Conservation (phyloP, 176 grass and related monocot species). For the Oryza meridionalis region DNA sequence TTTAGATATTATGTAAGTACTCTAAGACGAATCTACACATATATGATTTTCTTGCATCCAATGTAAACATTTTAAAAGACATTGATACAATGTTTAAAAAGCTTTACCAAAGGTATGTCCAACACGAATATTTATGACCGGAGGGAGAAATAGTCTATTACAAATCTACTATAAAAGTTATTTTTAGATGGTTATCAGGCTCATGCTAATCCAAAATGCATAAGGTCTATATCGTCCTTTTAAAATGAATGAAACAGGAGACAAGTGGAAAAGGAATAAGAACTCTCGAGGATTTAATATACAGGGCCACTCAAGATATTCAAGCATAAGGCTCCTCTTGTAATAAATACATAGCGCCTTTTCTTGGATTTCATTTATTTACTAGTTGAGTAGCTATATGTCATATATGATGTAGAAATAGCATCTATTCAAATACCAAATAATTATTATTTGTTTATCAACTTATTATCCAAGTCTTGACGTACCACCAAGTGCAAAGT, state of each 20-base stretch:
- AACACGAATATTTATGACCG: background rate
- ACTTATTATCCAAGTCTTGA: background rate
- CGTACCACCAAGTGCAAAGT: background rate
- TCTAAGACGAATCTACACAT: background rate
- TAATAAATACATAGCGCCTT: background rate
- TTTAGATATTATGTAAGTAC: background rate
- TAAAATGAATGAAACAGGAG: background rate
- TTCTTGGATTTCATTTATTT: slow-evolving; percentile 4
- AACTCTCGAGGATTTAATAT: background rate
- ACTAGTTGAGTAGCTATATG: background rate
- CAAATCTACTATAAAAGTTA: background rate
- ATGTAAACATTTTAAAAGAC: background rate
- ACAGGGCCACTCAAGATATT: background rate
- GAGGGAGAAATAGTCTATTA: background rate
- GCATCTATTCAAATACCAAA: slow-evolving; percentile 7
- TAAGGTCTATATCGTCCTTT: background rate
- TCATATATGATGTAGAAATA: background rate
- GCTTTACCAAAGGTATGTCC: background rate
- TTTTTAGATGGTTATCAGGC: background rate
- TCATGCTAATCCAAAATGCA: background rate
- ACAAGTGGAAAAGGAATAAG: background rate
- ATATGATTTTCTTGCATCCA: background rate
- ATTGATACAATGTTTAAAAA: background rate
- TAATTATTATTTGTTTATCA: background rate
- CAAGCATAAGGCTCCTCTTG: background rate